Base-by-base conservation (phyloP, 2,329 filamentous ascomycete species). In the Monilinia aucupariae region DNA sequence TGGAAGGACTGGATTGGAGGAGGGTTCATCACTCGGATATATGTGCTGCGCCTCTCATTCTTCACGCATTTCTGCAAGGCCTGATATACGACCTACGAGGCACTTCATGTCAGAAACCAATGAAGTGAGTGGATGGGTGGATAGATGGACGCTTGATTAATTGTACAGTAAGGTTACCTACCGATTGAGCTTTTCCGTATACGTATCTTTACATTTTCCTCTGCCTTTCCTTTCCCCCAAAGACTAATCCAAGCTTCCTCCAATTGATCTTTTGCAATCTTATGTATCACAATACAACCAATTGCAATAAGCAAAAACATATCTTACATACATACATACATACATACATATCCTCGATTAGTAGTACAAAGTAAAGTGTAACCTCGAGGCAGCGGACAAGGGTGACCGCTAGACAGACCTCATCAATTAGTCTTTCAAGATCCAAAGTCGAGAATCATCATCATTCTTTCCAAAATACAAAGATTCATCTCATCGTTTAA, bases 361-460 rank as follows among this genome's bases (percentile, higher is more conserved):
- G n/a, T 50, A 3, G 43, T 51, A 39, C n/a, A 34, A 30, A 20
- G 32, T 27, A 45, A 43, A 41, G 34, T 41, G 52, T 59, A 60
- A 64, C n/a, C n/a, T n/a, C n/a, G n/a, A n/a, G n/a, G n/a, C n/a
- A 66, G 67, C 67, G 59, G 64, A 68, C 56, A 65, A 65, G 67
- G 68, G n/a, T n/a, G n/a, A n/a, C 34, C 51, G 32, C 43, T 60
- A 68, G 64, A 66, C 67, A 67, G 64, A 64, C 41, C 59, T 59
- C 48, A 45, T n/a, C 15, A 20, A 43, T 43, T 20, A 45, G 10
- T 20, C 20, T 20, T 34, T 34, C 32, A 34, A 37, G 10, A 34
- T 45, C 43, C 10, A 20, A 22, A 47, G 10, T 22, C n/a, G 43
- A 47, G n/a, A 43, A 37, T 13, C 41, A 20, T 43, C 20, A 20